These are phyloP conservation scores for Sporothrix phasma DNA, from an alignment of 2,329 filamentous ascomycete genomes.

Conservation along the genomic window DNA sequence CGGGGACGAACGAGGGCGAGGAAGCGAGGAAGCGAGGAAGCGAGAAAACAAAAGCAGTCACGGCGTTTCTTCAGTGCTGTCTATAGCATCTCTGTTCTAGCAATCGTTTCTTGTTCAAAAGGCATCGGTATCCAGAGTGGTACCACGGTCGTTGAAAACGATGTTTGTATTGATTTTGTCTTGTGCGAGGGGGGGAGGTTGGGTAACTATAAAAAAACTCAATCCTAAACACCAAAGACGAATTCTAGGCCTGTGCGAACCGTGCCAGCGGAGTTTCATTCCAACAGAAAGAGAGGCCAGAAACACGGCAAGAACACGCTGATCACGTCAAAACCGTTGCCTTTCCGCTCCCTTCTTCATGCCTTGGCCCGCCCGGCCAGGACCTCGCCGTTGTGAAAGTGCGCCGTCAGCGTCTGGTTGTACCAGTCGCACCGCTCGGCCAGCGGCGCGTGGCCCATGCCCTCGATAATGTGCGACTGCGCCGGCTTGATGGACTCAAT, in stretches of 20 bases:
- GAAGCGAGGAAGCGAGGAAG: neutral
- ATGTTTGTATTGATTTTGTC: no score
- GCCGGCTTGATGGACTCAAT: conserved; percentile 54
- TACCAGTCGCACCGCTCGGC: conserved; percentile 64
- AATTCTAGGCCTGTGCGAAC: no score
- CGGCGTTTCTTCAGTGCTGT: neutral
- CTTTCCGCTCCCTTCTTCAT: neutral
- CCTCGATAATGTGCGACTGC: conserved; percentile 53
- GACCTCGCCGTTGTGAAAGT: conserved; percentile 42
- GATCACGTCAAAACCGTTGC: neutral
- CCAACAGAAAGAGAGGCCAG: neutral
- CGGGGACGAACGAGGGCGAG: no score
- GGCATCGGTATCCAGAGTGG: no score
- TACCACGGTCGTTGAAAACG: no score
- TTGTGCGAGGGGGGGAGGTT: neutral
- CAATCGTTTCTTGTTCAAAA: neutral
- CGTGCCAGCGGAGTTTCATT: neutral
- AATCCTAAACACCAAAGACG: neutral
- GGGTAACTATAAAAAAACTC: neutral
- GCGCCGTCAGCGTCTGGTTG: conserved; percentile 50
- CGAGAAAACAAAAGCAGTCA: neutral
- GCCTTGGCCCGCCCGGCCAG: conserved; percentile 25
- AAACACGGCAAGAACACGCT: no score
- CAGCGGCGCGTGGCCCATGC: conserved; percentile 64
- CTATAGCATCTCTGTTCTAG: neutral